These are phyloP conservation scores for Diaporthe velutina DNA, from an alignment of 2,329 filamentous ascomycete species.

Conservation along the genomic window DNA sequence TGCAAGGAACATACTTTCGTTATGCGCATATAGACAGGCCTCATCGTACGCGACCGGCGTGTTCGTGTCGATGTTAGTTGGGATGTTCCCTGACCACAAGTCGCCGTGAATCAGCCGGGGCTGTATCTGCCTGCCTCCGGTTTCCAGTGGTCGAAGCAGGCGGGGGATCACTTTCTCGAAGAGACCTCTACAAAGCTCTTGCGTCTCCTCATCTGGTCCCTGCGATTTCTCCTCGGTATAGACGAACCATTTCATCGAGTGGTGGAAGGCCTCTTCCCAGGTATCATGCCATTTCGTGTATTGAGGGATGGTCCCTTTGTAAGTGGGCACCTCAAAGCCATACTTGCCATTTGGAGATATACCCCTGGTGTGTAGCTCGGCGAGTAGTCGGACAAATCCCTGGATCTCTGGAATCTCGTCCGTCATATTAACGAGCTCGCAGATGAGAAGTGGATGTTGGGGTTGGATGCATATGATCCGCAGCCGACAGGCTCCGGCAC, in stretches of 20 bases:
- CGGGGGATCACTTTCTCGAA: background rate
- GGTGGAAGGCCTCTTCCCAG: background rate
- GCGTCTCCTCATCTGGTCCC: background rate
- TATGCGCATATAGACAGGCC: conserved; percentile 54
- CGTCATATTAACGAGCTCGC: background rate
- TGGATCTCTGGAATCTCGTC: background rate
- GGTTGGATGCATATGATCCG: background rate
- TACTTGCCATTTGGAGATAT: background rate
- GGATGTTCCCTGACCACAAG: conserved; percentile 54
- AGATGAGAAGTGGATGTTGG: background rate
- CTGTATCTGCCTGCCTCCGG: conserved; percentile 51
- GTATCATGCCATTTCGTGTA: background rate
- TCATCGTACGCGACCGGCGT: conserved; percentile 53
- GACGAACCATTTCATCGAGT: background rate
- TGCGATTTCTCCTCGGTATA: background rate
- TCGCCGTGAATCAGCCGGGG: conserved; percentile 58
- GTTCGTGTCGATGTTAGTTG: conserved; percentile 46
- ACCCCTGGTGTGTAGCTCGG: background rate
- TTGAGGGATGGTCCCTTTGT: background rate
- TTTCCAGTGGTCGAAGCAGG: conserved; percentile 42
- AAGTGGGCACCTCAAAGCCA: background rate
- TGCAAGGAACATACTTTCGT: conserved; percentile 51
- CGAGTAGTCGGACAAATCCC: background rate
- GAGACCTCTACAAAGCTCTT: background rate
- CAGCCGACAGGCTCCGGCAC: background rate